These are phyloP conservation scores for Lyophyllum shimeji DNA, from an alignment of 768 basidiomycete genomes.

Conservation along the genomic window DNA sequence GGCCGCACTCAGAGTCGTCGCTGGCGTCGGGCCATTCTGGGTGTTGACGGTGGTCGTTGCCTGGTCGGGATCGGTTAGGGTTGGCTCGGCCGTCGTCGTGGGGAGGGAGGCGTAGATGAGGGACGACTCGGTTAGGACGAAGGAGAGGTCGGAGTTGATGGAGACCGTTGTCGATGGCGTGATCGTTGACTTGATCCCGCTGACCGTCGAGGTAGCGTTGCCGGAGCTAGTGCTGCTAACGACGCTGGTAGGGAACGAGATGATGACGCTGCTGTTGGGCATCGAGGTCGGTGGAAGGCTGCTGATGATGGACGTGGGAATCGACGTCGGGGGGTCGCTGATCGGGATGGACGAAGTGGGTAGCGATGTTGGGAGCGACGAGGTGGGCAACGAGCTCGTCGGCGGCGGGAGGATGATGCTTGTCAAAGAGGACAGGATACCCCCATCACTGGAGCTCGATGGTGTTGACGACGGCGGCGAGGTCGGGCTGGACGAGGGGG, in stretches of 20 bases:
- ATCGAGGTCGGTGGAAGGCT: not conserved
- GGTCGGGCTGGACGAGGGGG: not conserved
- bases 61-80: conserved; percentile 45
- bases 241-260: conserved; percentile 18
- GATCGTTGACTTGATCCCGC: not conserved
- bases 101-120: conserved; percentile 37
- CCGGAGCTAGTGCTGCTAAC: not conserved
- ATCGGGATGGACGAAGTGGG: not conserved
- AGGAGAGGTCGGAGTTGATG: conserved; percentile 41
- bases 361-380: not conserved
- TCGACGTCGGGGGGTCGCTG: not conserved
- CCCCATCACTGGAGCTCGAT: not conserved
- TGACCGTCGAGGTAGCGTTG: not conserved
- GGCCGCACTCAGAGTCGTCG: conserved; percentile 25
- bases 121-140: conserved; percentile 43
- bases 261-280: conserved; percentile 8
- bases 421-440: conserved; percentile 4
- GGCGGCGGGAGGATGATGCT: conserved; percentile 1
- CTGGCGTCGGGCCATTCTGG: conserved; percentile 16
- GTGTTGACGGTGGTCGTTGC: conserved; percentile 33
- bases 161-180: conserved; percentile 22
- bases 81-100: conserved; percentile 22
- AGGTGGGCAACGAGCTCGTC: not conserved
- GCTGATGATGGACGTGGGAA: not conserved
- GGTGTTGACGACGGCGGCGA: not conserved